Percentiles rank a stretch among this genome's conserved stretches.
phyloP scores from a whole-genome alignment of 164 flowering plant genomes.

The Vitis vinifera region ASM3070453v1 NC_081809.1:5906001-5906500 shows the following conservation, averaged over 20 bases:
- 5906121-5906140: conserved; percentile 30
- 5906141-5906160: conserved; percentile 79
- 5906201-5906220: conserved; percentile 75
- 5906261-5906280: conserved; percentile 79
- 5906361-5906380: conserved; percentile 65
- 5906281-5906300: conserved; percentile 55
- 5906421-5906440: conserved; percentile 59
- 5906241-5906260: conserved; percentile 62
- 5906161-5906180: conserved; percentile 95
- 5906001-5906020: conserved; percentile 65
- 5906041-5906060: conserved; percentile 43
- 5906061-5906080: conserved; percentile 72
- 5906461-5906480: conserved; percentile 82
- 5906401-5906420: conserved; percentile 83
- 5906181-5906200: conserved; percentile 68
- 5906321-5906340: conserved; percentile 79
- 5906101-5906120: conserved; percentile 63
- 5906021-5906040: conserved; percentile 40
- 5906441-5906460: conserved; percentile 86
- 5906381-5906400: conserved; percentile 83
- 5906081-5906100: conserved; percentile 88
- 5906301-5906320: conserved; percentile 87
- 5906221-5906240: conserved; percentile 63
- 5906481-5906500: conserved; percentile 71
- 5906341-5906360: conserved; percentile 57